These are phyloP conservation scores for Gloeophyllum trabeum DNA, from an alignment of 768 basidiomycete genomes.

Conservation along the genomic window DNA sequence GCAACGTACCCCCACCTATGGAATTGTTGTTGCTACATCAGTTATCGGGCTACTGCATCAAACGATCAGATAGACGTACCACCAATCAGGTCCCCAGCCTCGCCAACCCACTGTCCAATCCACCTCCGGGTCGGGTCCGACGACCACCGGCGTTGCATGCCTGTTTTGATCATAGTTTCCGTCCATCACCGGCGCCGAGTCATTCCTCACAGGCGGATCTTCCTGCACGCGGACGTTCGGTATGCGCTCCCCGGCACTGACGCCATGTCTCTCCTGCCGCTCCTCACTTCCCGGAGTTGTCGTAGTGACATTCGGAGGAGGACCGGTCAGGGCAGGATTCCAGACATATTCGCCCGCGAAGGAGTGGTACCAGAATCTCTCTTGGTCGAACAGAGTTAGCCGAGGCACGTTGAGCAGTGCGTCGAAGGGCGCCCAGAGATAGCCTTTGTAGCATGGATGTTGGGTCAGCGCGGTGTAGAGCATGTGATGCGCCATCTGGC, in stretches of 20 bases:
- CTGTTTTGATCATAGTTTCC: conserved; percentile 10
- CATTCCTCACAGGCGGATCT: no score
- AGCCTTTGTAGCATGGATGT: conserved; percentile 34
- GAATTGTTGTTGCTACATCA: conserved; percentile 12
- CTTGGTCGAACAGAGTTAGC: conserved; percentile 32
- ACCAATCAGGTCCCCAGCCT: conserved; percentile 31
- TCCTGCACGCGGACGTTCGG: no score
- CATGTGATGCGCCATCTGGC: conserved; percentile 40
- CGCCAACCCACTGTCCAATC: conserved; percentile 28
- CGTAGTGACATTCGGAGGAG: no score
- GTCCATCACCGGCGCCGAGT: no score
- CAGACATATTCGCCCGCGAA: conserved; percentile 31
- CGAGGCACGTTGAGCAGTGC: conserved; percentile 38
- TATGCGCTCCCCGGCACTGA: no score
- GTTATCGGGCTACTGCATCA: neutral
- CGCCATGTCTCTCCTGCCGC: no score
- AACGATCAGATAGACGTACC: conserved; percentile 17
- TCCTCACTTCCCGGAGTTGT: no score
- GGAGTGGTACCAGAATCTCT: conserved; percentile 37
- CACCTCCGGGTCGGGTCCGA: conserved; percentile 28
- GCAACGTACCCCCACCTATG: conserved; percentile 29
- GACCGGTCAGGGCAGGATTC: conserved; percentile 22
- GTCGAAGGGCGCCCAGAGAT: conserved; percentile 42
- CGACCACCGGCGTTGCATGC: conserved; percentile 27
- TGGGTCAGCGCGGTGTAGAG: conserved; percentile 33